Evolutionary conservation across 2,329 filamentous ascomycete genomes (phyloP), one percentile per base, ranked within the genome.

Genomic region (Tolypocladium nubicola): DNA sequence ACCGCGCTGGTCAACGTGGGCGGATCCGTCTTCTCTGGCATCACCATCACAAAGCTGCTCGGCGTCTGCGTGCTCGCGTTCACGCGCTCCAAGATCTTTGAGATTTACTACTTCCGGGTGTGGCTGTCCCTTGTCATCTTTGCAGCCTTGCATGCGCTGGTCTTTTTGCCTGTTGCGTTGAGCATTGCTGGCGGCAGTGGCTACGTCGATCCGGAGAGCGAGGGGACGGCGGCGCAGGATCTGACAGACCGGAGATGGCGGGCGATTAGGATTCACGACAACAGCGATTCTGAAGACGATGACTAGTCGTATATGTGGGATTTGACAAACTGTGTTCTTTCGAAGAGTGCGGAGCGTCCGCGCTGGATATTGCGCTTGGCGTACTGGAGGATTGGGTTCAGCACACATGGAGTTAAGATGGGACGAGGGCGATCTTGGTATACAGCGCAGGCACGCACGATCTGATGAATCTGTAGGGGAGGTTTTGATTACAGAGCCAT

Each of bases 101-200:
- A 99, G 76, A 90, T 99, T 58, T 99, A 99, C 75, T 99, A 99
- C 74, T 99, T 99, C 80, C 83, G 94, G 49, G 89, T 99, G 49
- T 99, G 94, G 94, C 77, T 97, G 21, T 88, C 92, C 8, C 81
- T 99, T 56, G 92, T 99, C 13, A 71, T 95, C 11, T 93, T 96
- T 71, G 95, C 92, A 3, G 90, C 90, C 9, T 80, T 86, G 11
- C 94, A 99, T 71, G 90, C 94, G 0, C 78, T 99, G 53, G 82
- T 99, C 9, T 96, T 97, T 71, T 76, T 99, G 65, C 94, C 94
- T 0, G 94, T 97, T 1, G 87, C 89, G 2, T 78, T 99, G 62
- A 95, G 89, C 67, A 78, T 97, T 54, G 80, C 89, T 54, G 94
- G 94, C 21, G 94, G 94, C 1, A 83, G 87, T 63, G 92, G 93